A percentile compares a stretch with the other conserved stretches of the same genome.
Evolutionary conservation across 352 stramenopile genomes (phyloP).

Genomic region (Pythium volutum): DNA sequence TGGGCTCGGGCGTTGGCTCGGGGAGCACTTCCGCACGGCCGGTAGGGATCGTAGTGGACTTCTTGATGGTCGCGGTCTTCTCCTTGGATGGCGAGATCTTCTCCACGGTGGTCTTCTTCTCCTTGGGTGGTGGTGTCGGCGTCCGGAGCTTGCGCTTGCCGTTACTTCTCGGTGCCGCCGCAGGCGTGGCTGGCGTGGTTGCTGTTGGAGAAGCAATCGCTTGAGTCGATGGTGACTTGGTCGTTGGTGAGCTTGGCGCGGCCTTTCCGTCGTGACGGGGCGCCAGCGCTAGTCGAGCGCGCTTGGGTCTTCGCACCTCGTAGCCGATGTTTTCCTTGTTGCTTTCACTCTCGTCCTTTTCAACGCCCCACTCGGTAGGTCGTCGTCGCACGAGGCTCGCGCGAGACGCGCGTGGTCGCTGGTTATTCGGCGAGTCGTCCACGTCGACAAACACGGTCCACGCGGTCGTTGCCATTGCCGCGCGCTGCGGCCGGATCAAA

Average conservation of each 20-base stretch:
- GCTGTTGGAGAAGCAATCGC: background rate
- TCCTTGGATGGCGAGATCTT: background rate
- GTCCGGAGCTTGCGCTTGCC: constrained; percentile 21
- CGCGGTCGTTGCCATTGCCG: background rate
- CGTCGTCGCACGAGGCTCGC: constrained; percentile 8
- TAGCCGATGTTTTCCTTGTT: constrained; percentile 78
- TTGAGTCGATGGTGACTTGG: background rate
- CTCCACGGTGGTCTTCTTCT: constrained; percentile 3
- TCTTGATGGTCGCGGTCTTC: background rate
- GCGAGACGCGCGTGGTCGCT: constrained; percentile 2
- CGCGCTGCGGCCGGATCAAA: constrained; percentile 13
- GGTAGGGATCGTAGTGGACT: too few relatives aligned
- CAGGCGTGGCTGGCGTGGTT: background rate
- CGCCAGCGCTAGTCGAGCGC: background rate
- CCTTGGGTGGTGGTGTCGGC: constrained; percentile 4
- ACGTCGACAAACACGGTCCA: constrained; percentile 19
- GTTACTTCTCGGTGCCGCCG: constrained; percentile 6
- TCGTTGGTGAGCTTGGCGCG: background rate
- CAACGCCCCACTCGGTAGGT: constrained; percentile 14
- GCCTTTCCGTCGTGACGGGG: background rate
- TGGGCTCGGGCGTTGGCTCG: constrained; percentile 6
- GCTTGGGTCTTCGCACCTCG: constrained; percentile 36
- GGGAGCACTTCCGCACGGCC: constrained; percentile 9
- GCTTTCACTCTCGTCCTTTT: constrained; percentile 38
- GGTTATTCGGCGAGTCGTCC: background rate